Percentiles rank a stretch among this genome's conserved stretches.
phyloP scores from a whole-genome alignment of 306 rosid species.

The Gastrolobium villosum region DNA sequence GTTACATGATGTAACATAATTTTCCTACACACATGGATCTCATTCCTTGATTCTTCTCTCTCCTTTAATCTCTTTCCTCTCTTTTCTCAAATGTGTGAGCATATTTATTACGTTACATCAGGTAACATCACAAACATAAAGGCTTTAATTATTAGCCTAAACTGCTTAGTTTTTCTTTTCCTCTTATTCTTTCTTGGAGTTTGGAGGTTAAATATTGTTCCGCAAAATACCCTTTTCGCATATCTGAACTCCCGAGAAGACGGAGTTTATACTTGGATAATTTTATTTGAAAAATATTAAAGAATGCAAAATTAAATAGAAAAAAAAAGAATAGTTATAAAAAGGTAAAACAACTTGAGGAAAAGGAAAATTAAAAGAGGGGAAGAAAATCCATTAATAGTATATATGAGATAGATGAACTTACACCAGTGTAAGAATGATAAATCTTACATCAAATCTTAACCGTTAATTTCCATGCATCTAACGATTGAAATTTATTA shows the following conservation, averaged over 20 bases:
- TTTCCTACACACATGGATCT: too few species aligned
- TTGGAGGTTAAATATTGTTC: not conserved
- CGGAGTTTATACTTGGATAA: not conserved
- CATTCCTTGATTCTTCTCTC: too few species aligned
- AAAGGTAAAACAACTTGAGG: not conserved
- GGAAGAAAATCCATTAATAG: not conserved
- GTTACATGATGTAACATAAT: too few species aligned
- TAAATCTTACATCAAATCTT: too few species aligned
- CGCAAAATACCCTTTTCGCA: not conserved
- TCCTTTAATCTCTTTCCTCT: too few species aligned
- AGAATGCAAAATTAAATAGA: not conserved
- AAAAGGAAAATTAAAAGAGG: not conserved
- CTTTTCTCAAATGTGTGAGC: too few species aligned
- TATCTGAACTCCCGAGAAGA: not conserved
- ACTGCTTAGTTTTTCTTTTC: not conserved
- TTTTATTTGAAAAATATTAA: not conserved
- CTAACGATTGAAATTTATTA: too few species aligned
- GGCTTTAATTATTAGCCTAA: not conserved
- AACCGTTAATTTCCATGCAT: too few species aligned
- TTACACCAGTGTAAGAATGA: too few species aligned
- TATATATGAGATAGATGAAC: too few species aligned
- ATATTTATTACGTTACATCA: too few species aligned
- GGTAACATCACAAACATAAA: too few species aligned
- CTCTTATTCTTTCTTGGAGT: not conserved
- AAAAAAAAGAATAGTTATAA: not conserved